A percentile compares a stretch with the other conserved stretches of the same genome.
Conservation (phyloP, 345 rosid species). For the Citrus unshiu region DNA sequence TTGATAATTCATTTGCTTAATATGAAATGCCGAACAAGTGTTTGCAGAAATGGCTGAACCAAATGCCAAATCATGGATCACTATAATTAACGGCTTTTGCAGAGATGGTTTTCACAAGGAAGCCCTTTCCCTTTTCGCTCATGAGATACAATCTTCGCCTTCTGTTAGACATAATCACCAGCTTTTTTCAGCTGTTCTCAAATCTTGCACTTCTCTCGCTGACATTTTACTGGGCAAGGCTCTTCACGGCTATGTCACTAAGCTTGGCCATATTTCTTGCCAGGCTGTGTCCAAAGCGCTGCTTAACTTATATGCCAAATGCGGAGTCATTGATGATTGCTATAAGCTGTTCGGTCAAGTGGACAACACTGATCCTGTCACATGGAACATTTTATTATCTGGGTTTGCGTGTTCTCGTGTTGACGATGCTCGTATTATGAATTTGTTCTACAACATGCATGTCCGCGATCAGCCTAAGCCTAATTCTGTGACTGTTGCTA, state of each 20-base stretch:
- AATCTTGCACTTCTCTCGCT: constrained; percentile 52
- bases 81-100: constrained; percentile 15
- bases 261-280: constrained; percentile 53
- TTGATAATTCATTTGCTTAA: background rate
- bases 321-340: constrained; percentile 54
- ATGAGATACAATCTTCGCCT: constrained; percentile 25
- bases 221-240: constrained; percentile 44
- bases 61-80: constrained; percentile 19
- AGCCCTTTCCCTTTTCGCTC: constrained; percentile 34
- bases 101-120: constrained; percentile 26
- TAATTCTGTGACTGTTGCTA: constrained; percentile 55
- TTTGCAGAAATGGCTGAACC: constrained; percentile 44
- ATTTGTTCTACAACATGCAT: constrained; percentile 51
- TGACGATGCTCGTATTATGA: constrained; percentile 41
- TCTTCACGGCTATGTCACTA: constrained; percentile 43
- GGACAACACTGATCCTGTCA: constrained; percentile 50
- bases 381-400: constrained; percentile 75
- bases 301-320: constrained; percentile 79
- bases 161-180: constrained; percentile 37
- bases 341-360: constrained; percentile 50
- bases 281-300: constrained; percentile 56
- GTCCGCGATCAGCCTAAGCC: constrained; percentile 40
- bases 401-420: constrained; percentile 52
- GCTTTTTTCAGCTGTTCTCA: constrained; percentile 48
- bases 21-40: constrained; percentile 22